A percentile compares a stretch with the other conserved stretches of the same genome.
Evolutionary conservation across 2,329 filamentous ascomycete species (phyloP).

Genomic region (Ophiostoma triangulosporum): DNA sequence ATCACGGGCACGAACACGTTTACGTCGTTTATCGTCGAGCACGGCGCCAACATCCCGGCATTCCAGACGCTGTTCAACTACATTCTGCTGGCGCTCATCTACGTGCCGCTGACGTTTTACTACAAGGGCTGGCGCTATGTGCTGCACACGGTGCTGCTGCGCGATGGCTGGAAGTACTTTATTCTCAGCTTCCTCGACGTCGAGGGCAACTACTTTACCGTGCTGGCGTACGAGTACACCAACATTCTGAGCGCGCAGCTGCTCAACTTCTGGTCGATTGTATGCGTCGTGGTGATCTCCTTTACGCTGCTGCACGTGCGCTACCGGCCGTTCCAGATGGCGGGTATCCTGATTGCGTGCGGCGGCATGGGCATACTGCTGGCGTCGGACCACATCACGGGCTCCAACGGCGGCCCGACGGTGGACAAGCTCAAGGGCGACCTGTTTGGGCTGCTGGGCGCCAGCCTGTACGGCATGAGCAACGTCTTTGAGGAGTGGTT

Average conservation of each 20-base stretch:
- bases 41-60: conserved; percentile 70
- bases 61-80: conserved; percentile 98
- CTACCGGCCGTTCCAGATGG: conserved; percentile 71
- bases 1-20: conserved; percentile 92
- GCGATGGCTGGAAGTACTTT: conserved; percentile 85
- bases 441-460: conserved; percentile 77
- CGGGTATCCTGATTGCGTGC: conserved; percentile 80
- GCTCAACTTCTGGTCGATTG: conserved; percentile 98
- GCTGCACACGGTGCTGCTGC: conserved; percentile 40
- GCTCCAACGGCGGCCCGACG: conserved; percentile 53
- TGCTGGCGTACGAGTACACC: conserved; percentile 84
- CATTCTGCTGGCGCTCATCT: conserved; percentile 67
- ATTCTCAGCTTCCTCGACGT: conserved; percentile 90
- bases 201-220: conserved; percentile 95
- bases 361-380: conserved; percentile 82
- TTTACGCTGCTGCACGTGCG: conserved; percentile 74
- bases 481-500: conserved; percentile 95
- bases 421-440: conserved; percentile 78
- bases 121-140: conserved; percentile 65
- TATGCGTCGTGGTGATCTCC: conserved; percentile 76
- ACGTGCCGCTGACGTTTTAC: conserved; percentile 67
- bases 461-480: conserved; percentile 78
- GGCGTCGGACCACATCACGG: conserved; percentile 73
- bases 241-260: conserved; percentile 87
- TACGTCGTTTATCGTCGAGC: conserved; percentile 53